Base-by-base conservation (phyloP, 2,329 filamentous ascomycete species). In the Neobulgaria alba region DNA sequence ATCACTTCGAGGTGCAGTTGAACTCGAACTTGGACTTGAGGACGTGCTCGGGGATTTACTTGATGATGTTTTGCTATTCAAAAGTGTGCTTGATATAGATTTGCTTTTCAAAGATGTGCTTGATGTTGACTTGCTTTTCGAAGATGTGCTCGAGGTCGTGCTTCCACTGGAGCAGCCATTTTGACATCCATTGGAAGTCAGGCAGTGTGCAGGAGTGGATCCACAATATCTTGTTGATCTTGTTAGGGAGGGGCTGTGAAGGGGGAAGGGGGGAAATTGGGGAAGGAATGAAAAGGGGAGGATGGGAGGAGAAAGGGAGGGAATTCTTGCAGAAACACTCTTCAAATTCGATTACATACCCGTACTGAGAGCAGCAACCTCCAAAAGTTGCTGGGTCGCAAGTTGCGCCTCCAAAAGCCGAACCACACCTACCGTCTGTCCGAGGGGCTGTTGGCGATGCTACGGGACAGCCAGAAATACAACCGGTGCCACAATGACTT, bases 401-500 rank as follows among this genome's bases (percentile, higher is more conserved):
- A 18, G 42, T 51, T 16, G 56, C 49, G 36, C 48, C 49, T 8
- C 45, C 52, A 39, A 53, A 57, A 26, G 42, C 53, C n/a, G 36
- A 35, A 29, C 57, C 57, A 43, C 57, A 60, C 42, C 45, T 36
- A 17, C 57, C 57, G 41, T 58, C 57, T 36, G 36, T 9, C 20
- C 54, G 53, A 42, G 52, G 49, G 23, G 45, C 32, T 17, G 2
- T 12, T 26, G 23, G 23, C 7, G 21, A 35, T 20, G 50, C 42
- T 20, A 47, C 45, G 10, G 47, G 46, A 43, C 64, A 67, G n/a
- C 63, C 64, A 41, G 57, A 64, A 37, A 63, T 52, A 45, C 65
- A 67, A 14, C 63, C 63, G 29, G 59, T 53, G 14, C 59, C 49
- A 46, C 57, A 56, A 49, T 65, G 49, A 16, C 51, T 60, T 30